These are phyloP conservation scores for Crithidia acanthocephali DNA, from an alignment of 208 protist species.

Conservation along the genomic window DNA sequence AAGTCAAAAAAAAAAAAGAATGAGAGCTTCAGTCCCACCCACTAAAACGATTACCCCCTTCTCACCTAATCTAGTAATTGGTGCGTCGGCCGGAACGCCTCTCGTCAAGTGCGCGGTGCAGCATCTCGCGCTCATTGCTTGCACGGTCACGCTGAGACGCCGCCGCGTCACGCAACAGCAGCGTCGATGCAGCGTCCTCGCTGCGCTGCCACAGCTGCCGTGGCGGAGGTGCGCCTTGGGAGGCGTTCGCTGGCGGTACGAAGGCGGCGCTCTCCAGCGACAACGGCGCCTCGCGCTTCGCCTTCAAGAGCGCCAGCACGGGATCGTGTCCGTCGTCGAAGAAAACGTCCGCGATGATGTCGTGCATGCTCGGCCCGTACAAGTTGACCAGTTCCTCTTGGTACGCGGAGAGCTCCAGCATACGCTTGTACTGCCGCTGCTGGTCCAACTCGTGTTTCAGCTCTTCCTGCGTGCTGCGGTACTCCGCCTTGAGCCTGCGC, in stretches of 20 bases:
- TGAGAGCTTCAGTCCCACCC: no score
- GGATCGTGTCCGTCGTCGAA: conserved; percentile 42
- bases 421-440: conserved; percentile 48
- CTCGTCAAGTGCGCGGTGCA: conserved; percentile 34
- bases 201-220: conserved; percentile 9
- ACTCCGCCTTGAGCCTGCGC: conserved; percentile 36
- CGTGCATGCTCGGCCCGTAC: conserved; percentile 50
- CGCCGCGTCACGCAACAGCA: neutral
- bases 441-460: conserved; percentile 48
- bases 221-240: neutral
- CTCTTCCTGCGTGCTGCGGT: conserved; percentile 22
- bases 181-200: neutral
- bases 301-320: conserved; percentile 20
- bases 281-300: conserved; percentile 5
- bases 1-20: no score
- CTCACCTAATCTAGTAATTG: conserved; percentile 1
- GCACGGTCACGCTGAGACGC: neutral
- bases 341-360: conserved; percentile 52
- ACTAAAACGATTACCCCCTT: no score
- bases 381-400: conserved; percentile 67
- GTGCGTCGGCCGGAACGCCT: conserved; percentile 15
- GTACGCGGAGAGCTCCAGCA: conserved; percentile 41
- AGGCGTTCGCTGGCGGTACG: neutral
- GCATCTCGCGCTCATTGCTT: conserved; percentile 18
- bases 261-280: neutral